Evolutionary conservation across 164 flowering plant species (phyloP), one percentile per base, ranked within the genome.

Genomic region (Vitis rotundifolia): DNA sequence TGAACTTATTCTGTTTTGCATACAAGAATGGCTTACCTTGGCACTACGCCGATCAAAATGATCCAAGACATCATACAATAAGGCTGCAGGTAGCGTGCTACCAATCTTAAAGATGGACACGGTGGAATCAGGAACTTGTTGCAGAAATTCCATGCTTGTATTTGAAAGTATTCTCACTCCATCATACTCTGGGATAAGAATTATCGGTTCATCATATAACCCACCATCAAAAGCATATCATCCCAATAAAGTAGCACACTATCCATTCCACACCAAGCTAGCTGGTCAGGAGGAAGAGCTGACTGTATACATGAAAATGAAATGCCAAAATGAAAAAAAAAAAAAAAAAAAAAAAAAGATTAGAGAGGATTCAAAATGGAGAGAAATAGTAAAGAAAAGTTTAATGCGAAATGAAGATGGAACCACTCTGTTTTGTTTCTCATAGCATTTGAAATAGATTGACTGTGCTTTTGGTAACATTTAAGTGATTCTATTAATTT

Each of bases 241-340:
- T 93, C 97, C 98, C 98, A 93, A 69, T 88, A 93, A 59, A 96
- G 91, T 26, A 96, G 78, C 60, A 96, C 92, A 70, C 90, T 88
- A 65, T 96, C 92, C 89, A 88, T 70, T 76, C 97, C 99, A 82
- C 99, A 96, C 99, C 99, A 96, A 74, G 94, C 92, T 56, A 96
- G 71, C 76, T 96, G 98, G 69, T 90, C 89, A 7, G 99, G 99
- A 69, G 99, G 98, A 59, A 91, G 90, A 49, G 97, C 89, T 52
- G 97, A 85, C 98, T 95, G 86, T 48, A 75, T 3, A 37, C 60
- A 75, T 4, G 8, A 63, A 73, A 57, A 66, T 49, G 19, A 63
- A 75, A 55, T 5, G 37, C 16, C 28, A 47, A 56, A 71, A 22
- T 37, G 15, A 22, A 29, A 15, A 57, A 61, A 6, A 61, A 44